These are phyloP conservation scores for Exserohilum rostratum DNA, from an alignment of 2,329 filamentous ascomycete species.

Conservation along the genomic window DNA sequence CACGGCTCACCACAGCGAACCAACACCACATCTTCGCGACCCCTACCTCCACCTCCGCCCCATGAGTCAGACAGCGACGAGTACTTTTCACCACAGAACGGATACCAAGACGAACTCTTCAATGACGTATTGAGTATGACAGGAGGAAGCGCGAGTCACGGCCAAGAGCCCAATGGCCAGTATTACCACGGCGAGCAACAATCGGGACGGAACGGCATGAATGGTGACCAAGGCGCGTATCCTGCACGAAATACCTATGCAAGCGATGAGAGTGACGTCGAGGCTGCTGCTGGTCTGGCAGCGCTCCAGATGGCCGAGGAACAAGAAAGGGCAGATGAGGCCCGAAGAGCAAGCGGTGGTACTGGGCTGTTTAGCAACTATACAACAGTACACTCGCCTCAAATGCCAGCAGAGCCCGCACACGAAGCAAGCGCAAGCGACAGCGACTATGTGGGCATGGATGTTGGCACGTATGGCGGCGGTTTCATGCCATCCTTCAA, in stretches of 20 bases:
- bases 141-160: constrained; percentile 36
- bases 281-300: constrained; percentile 81
- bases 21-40: constrained; percentile 62
- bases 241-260: constrained; percentile 36
- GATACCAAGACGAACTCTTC: constrained; percentile 62
- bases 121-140: constrained; percentile 61
- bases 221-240: constrained; percentile 54
- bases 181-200: constrained; percentile 37
- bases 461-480: constrained; percentile 76
- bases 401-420: constrained; percentile 46
- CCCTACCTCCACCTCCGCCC: constrained; percentile 65
- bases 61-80: constrained; percentile 56
- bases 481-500: constrained; percentile 69
- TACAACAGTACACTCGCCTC: constrained; percentile 48
- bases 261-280: constrained; percentile 81
- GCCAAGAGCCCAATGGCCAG: constrained; percentile 42
- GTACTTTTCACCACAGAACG: constrained; percentile 47
- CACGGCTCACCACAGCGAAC: constrained; percentile 57
- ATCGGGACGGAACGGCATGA: constrained; percentile 49
- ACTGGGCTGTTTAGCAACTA: constrained; percentile 59
- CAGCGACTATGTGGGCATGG: constrained; percentile 73
- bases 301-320: constrained; percentile 85
- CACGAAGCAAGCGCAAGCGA: constrained; percentile 57
- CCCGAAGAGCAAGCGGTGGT: constrained; percentile 64
- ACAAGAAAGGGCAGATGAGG: constrained; percentile 67